phyloP scores from a whole-genome alignment of 2,329 filamentous ascomycete genomes.

The Ascocoryne sarcoides region DNA sequence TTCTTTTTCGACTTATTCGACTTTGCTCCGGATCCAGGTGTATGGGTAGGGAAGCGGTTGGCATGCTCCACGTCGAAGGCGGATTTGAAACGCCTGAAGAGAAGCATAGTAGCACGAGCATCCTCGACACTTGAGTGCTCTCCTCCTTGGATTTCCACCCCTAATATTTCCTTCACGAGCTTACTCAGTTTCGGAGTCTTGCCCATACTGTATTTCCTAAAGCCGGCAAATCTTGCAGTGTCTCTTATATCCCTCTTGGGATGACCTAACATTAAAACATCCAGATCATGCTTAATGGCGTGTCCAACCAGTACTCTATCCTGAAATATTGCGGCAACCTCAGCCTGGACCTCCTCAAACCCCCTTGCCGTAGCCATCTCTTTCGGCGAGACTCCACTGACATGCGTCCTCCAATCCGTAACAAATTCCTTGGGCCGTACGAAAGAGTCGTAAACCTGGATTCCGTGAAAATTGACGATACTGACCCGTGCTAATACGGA shows the following conservation, averaged over 20 bases:
- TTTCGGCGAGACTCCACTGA: conserved; percentile 71
- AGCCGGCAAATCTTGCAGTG: conserved; percentile 69
- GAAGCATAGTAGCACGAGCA: conserved; percentile 79
- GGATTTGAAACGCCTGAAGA: conserved; percentile 76
- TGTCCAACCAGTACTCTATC: conserved; percentile 75
- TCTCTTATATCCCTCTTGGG: conserved; percentile 73
- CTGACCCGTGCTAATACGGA: conserved; percentile 80
- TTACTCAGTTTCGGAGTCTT: conserved; percentile 58
- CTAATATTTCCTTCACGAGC: conserved; percentile 48
- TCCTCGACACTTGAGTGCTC: conserved; percentile 65
- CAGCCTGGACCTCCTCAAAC: conserved; percentile 69
- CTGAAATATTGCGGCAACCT: conserved; percentile 59
- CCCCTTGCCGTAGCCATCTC: conserved; percentile 61
- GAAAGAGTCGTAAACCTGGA: conserved; percentile 89
- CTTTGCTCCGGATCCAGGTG: conserved; percentile 10
- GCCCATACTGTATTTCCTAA: conserved; percentile 59
- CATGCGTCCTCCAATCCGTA: conserved; percentile 80
- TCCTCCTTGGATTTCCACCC: conserved; percentile 54
- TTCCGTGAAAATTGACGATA: conserved; percentile 86
- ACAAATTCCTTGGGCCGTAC: conserved; percentile 71
- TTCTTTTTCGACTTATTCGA: conserved; percentile 36
- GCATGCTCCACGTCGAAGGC: conserved; percentile 77
- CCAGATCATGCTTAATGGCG: conserved; percentile 69
- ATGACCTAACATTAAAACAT: conserved; percentile 69
- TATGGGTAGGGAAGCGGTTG: conserved; percentile 46